phyloP scores from a whole-genome alignment of 2,329 filamentous ascomycete genomes.

The Zymoseptoria pseudotritici region DNA sequence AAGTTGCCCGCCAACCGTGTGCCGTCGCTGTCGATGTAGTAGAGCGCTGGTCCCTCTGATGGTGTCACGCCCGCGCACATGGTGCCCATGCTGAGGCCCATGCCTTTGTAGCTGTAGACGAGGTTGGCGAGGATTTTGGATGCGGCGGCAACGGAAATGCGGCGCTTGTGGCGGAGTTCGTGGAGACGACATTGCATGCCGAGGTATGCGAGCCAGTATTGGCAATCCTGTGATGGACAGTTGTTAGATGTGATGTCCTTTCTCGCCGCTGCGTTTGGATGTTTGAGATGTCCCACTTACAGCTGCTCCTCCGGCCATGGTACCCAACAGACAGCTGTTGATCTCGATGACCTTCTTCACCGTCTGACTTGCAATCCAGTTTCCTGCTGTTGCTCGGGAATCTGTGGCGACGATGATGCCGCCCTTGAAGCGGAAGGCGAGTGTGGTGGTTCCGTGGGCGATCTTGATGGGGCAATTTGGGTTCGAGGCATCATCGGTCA shows the following conservation, averaged over 20 bases:
- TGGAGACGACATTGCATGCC: constrained; percentile 99
- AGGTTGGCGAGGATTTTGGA: constrained; percentile 98
- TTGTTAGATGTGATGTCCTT: constrained; percentile 10
- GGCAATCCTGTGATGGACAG: constrained; percentile 65
- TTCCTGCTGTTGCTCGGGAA: constrained; percentile 91
- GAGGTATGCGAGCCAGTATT: constrained; percentile 98
- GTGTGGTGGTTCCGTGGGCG: constrained; percentile 94
- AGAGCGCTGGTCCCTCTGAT: constrained; percentile 91
- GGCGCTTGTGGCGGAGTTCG: constrained; percentile 97
- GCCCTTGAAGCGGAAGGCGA: constrained; percentile 95
- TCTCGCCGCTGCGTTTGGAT: not conserved
- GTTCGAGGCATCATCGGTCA: constrained; percentile 95
- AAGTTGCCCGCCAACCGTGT: constrained; percentile 88
- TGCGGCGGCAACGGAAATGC: constrained; percentile 93
- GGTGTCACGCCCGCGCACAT: constrained; percentile 98
- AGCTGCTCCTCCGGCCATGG: constrained; percentile 96
- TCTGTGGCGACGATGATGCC: constrained; percentile 98
- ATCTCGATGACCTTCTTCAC: constrained; percentile 99
- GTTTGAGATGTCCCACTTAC: constrained; percentile 39
- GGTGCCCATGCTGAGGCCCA: constrained; percentile 97
- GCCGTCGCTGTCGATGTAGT: constrained; percentile 98
- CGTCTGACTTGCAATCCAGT: constrained; percentile 99
- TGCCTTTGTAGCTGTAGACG: constrained; percentile 97
- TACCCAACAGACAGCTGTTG: constrained; percentile 87
- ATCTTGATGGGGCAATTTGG: constrained; percentile 98